Evolutionary conservation across 2,329 filamentous ascomycete species (phyloP), one percentile per base, ranked within the genome.

Genomic region (Phoma sp.): DNA sequence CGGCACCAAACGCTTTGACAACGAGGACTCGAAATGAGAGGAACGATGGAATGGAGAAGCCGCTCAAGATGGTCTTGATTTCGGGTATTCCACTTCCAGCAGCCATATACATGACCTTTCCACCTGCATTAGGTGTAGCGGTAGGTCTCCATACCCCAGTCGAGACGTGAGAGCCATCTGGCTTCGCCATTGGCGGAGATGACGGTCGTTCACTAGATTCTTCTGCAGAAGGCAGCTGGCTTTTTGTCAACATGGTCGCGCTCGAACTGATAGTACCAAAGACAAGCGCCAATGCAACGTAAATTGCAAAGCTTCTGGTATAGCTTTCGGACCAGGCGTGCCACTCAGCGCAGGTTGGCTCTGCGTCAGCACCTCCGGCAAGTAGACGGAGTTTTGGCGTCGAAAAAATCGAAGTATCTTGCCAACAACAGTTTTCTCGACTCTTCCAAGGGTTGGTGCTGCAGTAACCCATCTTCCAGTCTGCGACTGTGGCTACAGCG

Each of bases 61-160:
- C 83, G 3, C 81, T 83, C 2, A 86, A 70, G 32, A 86, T 83
- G 1, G 83, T 85, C 67, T 86, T 86, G 74, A 86, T 85, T 68
- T 86, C 84, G 0, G 84, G 84, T 28, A 87, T 86, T 0, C 84
- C 84, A 53, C 77, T 81, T 5, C 84, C 84, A 28, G 82, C 80
- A 3, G 83, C 82, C 80, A 85, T 83, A 62, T 84, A 86, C 76
- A 85, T 84, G 4, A 69, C 74, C 65, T 85, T 86, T 21, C 49
- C 49, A 0, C 78, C 57, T 17, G 7, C 69, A 39, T 6, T 60
- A 48, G 23, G 60, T 48, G 37, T 61, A 25, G 47, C 14, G 2
- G 57, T 40, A 12, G 36, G 42, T 2, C 23, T 47, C 5, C 46
- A 46, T 9, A 42, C 33, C 3, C 43, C 43, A 20, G 42, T 36